Evolutionary conservation across 2,329 filamentous ascomycete genomes (phyloP), one percentile per base, ranked within the genome.

Genomic region (Coleophoma cylindrospora): DNA sequence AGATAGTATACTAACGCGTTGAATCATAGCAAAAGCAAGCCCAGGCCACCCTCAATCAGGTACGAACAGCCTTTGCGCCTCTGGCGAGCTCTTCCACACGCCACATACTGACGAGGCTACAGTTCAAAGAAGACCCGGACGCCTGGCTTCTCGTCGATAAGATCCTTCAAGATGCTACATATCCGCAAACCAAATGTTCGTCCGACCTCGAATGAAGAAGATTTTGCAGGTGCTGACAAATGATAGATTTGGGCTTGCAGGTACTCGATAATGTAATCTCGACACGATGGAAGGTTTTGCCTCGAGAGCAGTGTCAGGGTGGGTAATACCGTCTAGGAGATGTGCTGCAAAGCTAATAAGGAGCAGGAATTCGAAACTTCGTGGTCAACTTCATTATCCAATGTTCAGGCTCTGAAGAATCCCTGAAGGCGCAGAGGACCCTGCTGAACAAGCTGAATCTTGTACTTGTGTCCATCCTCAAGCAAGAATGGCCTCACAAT

Each of bases 91-190:
- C 17, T 37, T 37, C 21, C 43, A 37, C 43, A 11, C 46, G 32
- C 11, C 48, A 46, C 40, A 46, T 47, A 51, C 62, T 66, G 47
- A 66, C 49, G 44, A 41, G 34, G 43, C 37, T 50, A 59, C 55
- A 97, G 89, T 99, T 99, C 80, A 97, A 97, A 72, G 94, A 97
- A 76, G 95, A 97, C 66, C 91, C 92, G 51, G 94, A 99, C 75
- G 87, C 94, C 53, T 99, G 94, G 94, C 81, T 97, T 59, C 83
- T 96, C 68, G 94, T 97, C 64, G 94, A 96, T 69, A 91, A 96
- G 74, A 96, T 99, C 65, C 81, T 99, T 55, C 87, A 92, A 71
- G 88, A 95, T 70, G 89, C 94, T 57, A 86, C 86, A 68, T 95
- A 96, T 68, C 84, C 90, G 49, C 91, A 97, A 72, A 99, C 94